Percentiles rank a stretch among this genome's conserved stretches.
Conservation (phyloP, 768 basidiomycete genomes). For the Mrakia hoshinonis region DNA sequence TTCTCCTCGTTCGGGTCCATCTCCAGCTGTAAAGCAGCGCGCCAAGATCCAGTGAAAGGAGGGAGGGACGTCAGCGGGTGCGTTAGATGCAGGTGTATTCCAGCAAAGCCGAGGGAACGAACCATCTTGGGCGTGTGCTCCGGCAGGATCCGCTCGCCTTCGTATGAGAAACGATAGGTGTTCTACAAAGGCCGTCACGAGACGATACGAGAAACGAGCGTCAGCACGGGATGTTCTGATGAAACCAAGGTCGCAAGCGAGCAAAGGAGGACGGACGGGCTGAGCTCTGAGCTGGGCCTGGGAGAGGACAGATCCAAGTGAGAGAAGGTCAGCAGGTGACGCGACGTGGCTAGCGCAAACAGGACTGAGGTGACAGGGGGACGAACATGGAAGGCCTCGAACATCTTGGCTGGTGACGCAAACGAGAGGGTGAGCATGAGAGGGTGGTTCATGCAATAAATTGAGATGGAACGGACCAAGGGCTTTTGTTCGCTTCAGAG, state of each 20-base stretch:
- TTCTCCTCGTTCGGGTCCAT: slow-evolving; percentile 14
- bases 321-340: not conserved
- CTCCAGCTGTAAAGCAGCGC: not conserved
- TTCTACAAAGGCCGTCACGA: not conserved
- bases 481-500: not conserved
- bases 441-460: not conserved
- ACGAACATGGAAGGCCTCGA: slow-evolving; percentile 10
- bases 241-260: not conserved
- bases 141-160: not conserved
- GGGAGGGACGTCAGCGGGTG: not conserved
- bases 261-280: no score
- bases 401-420: not conserved
- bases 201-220: not conserved
- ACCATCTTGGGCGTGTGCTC: slow-evolving; percentile 9
- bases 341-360: not conserved
- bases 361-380: not conserved
- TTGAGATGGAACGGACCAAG: not conserved
- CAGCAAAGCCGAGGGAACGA: no score
- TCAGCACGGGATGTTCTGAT: not conserved
- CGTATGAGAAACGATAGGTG: slow-evolving; percentile 8
- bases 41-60: not conserved
- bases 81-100: no score
- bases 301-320: not conserved
- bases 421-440: not conserved
- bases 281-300: no score